Percentiles rank a stretch among this genome's conserved stretches.
phyloP scores from a whole-genome alignment of 257 asterid species.

The Solanum gandarillasii region DNA sequence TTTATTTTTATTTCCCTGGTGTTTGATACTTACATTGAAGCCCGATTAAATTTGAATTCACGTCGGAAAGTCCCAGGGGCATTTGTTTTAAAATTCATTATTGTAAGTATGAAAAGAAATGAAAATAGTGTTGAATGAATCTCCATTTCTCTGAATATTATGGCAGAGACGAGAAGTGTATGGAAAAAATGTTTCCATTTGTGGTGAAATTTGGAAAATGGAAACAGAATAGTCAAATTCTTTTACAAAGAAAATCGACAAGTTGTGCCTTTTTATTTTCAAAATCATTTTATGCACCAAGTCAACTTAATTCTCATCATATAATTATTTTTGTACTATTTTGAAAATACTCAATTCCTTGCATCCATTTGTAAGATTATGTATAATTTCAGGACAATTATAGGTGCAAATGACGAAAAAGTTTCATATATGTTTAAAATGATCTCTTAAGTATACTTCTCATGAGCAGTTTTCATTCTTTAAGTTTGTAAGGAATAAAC shows the following conservation, averaged over 20 bases:
- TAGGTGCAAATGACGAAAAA: background rate
- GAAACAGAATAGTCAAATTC: background rate
- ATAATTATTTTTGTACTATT: background rate
- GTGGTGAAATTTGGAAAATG: background rate
- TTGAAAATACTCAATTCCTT: background rate
- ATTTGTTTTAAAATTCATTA: background rate
- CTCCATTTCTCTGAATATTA: background rate
- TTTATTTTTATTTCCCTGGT: no score
- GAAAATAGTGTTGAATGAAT: background rate
- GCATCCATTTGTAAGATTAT: background rate
- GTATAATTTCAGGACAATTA: background rate
- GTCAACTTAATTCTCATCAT: background rate
- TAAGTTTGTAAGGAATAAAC: background rate
- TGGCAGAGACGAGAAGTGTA: background rate
- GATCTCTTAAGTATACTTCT: background rate
- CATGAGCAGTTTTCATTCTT: background rate
- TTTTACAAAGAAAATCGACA: background rate
- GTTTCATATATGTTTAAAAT: background rate
- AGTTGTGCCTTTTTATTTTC: background rate
- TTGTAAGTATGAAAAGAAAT: background rate
- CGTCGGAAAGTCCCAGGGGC: background rate
- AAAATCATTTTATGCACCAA: background rate
- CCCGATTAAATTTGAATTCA: fast-evolving
- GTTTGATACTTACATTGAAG: background rate
- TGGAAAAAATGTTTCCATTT: background rate